Conservation (phyloP, 495 filamentous ascomycete genomes). For the Glonium stellatum region DNA sequence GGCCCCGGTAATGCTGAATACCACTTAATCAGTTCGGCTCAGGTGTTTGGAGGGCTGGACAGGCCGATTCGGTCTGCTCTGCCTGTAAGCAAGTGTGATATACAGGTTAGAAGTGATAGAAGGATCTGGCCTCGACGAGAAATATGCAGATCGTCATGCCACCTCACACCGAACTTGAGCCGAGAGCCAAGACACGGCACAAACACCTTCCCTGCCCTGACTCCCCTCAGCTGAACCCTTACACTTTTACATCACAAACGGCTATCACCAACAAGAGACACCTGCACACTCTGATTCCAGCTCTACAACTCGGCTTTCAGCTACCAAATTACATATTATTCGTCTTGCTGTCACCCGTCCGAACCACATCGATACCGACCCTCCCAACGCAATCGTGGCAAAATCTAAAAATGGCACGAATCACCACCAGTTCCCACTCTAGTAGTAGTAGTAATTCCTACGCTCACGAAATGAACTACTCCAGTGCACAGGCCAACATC, state of each 20-base stretch:
- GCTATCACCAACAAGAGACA: not conserved
- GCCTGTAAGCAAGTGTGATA: no score
- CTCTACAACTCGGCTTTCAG: not conserved
- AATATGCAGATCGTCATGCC: no score
- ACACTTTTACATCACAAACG: not conserved
- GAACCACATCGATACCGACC: not conserved
- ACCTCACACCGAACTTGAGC: not conserved
- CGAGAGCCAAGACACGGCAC: not conserved
- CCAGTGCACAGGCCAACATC: conserved; percentile 47
- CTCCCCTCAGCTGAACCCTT: not conserved
- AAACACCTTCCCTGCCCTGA: not conserved
- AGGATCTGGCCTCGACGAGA: no score
- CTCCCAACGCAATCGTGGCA: conserved; percentile 35
- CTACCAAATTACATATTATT: not conserved
- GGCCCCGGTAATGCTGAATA: no score
- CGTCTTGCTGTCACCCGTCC: not conserved
- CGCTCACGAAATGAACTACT: conserved; percentile 44
- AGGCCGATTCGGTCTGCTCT: no score
- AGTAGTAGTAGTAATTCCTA: conserved; percentile 66
- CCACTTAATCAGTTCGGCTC: no score
- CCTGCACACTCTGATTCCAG: no score
- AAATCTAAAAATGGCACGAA: conserved; percentile 35
- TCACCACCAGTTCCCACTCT: conserved; percentile 47
- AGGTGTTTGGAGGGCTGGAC: no score
- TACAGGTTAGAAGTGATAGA: no score